phyloP scores from a whole-genome alignment of 257 asterid species.

The Leptodermis oblonga region DNA sequence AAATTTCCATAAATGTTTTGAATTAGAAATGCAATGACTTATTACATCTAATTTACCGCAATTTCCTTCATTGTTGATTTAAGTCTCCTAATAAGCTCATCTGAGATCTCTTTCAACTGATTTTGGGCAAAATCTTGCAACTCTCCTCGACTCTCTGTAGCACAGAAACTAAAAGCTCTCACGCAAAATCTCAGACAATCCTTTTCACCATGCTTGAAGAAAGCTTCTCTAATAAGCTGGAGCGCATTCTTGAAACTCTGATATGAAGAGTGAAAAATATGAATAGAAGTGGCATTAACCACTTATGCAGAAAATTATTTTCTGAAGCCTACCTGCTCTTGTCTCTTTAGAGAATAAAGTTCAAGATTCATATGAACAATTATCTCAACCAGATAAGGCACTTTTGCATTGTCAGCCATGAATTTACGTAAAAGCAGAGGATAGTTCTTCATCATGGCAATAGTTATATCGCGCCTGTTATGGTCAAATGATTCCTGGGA shows the following conservation, averaged over 20 bases:
- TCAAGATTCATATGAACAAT: conserved; percentile 73
- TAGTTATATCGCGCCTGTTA: conserved; percentile 61
- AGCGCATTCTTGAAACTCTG: conserved; percentile 74
- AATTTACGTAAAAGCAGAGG: conserved; percentile 82
- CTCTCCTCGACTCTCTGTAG: conserved; percentile 82
- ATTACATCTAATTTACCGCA: conserved; percentile 41
- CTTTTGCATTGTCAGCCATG: conserved; percentile 85
- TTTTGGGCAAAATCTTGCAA: conserved; percentile 73
- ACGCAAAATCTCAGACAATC: conserved; percentile 91
- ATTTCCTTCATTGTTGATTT: conserved; percentile 83
- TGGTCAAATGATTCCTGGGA: conserved; percentile 70
- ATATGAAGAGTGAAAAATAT: conserved; percentile 11
- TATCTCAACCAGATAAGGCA: conserved; percentile 70
- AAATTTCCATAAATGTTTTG: conserved; percentile 11
- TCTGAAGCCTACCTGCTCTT: conserved; percentile 66
- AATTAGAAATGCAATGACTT: conserved; percentile 10
- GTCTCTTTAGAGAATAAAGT: conserved; percentile 85
- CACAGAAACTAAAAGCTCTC: conserved; percentile 77
- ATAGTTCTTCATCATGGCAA: conserved; percentile 84
- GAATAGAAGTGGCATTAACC: conserved; percentile 5
- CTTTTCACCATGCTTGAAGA: conserved; percentile 80
- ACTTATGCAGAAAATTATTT: conserved; percentile 7
- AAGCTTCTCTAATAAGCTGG: conserved; percentile 71
- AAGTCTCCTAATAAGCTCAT: conserved; percentile 66
- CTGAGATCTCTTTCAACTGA: conserved; percentile 72